Conservation (phyloP, 352 stramenopile genomes). For the Globisporangium alternatum region DNA sequence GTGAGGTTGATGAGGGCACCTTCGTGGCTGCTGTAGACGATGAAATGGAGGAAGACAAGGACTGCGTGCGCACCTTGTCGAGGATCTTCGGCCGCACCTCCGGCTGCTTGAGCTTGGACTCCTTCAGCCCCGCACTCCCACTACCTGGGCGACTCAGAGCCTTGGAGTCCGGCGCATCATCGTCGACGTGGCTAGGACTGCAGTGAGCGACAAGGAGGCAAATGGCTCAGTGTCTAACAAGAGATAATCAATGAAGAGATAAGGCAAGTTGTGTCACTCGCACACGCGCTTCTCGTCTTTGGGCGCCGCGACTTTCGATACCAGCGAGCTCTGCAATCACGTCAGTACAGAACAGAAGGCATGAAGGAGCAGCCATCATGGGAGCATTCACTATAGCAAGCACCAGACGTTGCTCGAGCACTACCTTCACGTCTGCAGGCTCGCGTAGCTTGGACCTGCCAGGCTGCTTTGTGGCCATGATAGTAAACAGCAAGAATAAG, state of each 20-base stretch:
- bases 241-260: neutral
- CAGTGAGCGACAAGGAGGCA: neutral
- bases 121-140: constrained; percentile 26
- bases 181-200: constrained; percentile 16
- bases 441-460: constrained; percentile 30
- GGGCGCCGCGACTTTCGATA: constrained; percentile 12
- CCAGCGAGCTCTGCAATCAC: constrained; percentile 6
- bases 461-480: neutral
- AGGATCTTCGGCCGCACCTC: constrained; percentile 44
- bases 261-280: neutral
- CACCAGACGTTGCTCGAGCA: no score
- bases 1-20: neutral
- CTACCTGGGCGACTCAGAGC: constrained; percentile 17
- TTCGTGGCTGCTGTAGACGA: constrained; percentile 9
- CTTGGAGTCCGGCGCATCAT: constrained; percentile 14
- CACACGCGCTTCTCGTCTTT: constrained; percentile 39
- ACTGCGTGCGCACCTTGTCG: constrained; percentile 27
- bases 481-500: neutral
- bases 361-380: neutral
- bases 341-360: neutral
- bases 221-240: no score
- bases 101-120: constrained; percentile 75
- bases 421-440: constrained; percentile 29
- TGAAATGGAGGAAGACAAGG: constrained; percentile 16
- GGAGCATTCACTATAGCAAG: no score